Base-by-base conservation (phyloP, 139 green algal species). In the Eudorina sp. region DNA sequence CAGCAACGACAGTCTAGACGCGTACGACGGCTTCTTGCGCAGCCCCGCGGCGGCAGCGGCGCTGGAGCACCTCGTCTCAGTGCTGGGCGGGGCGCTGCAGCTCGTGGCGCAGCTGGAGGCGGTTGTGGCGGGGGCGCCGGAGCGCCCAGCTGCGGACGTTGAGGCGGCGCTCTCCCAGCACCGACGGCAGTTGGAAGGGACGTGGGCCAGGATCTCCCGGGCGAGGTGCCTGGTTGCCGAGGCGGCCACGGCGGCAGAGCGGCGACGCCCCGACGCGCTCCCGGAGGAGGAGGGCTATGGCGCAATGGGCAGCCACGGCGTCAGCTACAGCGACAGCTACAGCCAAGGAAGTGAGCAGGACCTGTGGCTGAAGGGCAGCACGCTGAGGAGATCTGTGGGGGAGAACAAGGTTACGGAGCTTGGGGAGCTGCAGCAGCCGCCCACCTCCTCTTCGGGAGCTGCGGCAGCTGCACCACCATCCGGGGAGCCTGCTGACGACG, bases 171-270 rank as follows among this genome's bases (percentile, higher is more conserved):
- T 53, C 38, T 19, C 78, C 41, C 53, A 48, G 23, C 78, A 85
- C 41, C 55, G 78, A 8, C 38, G 78, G 78, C 78, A 74, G 78
- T 40, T 85, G 53, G 78, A 85, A 27, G 55, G 7, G 36, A 75
- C 78, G 13, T 51, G 43, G 78, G 5, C 21, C 25, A 41, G 41
- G 38, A 51, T 85, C 23, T 14, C 38, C n/a, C 29, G 41, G 25
- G 78, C 40, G 19, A 38, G 29, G 78, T 40, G 78, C 25, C 40
- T 58, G 27, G 29, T 70, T 29, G 68, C 68, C 68, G 34, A 16
- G 70, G 18, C 70, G 1, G 70, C 41, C 21, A n/a, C 13, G 13
- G 55, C 23, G 55, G 55, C 55, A n/a, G 55, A 68, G 51, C 16
- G 51, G 51, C 51, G 51, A 60, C 51, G 51, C 51, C 16, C 14